Evolutionary conservation across 2,329 filamentous ascomycete genomes (phyloP), one percentile per base, ranked within the genome.

Genomic region (Arthrobotrys entomopaga): DNA sequence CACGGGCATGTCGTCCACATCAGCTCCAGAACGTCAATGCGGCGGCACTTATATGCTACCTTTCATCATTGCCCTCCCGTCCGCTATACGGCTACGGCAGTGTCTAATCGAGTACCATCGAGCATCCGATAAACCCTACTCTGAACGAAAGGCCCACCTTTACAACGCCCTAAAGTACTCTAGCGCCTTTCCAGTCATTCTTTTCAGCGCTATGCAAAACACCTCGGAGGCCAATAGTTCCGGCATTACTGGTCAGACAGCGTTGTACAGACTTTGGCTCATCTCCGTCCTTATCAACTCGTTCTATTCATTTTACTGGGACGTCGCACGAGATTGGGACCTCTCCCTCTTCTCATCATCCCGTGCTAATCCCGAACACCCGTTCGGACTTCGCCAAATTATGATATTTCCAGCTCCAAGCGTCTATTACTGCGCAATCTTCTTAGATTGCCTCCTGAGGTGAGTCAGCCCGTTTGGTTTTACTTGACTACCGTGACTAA

Each of bases 261-360:
- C 64, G 22, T 61, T 73, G 29, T 76, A 58, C 58, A 77, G 77
- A 74, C 75, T 54, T 64, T 78, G 50, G 89, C 83, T 96, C 29
- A 82, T 86, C 40, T 90, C 90, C 49, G 90, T 92, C 29, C 83
- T 92, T 38, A 80, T 95, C 78, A 97, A 99, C 81, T 96, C 92
- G 13, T 84, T 91, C 50, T 99, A 97, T 83, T 93, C 91, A n/a
- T 98, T 98, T 84, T 99, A 95, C 85, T 99, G 95, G 95, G 95
- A 99, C 79, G 89, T 98, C 29, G 86, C 92, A 65, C 95, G 93
- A 83, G 95, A 99, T 84, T 99, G 95, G 95, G 95, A 98, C 80
- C 85, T 99, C 76, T 91, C 90, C 0, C 85, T 98, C 13, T 91
- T 98, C 80, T 87, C 90, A 1, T 56, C 71, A 8, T 54, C 48